These are phyloP conservation scores for Choricystis sp. DNA, from an alignment of 139 green algal species.

Conservation along the genomic window DNA sequence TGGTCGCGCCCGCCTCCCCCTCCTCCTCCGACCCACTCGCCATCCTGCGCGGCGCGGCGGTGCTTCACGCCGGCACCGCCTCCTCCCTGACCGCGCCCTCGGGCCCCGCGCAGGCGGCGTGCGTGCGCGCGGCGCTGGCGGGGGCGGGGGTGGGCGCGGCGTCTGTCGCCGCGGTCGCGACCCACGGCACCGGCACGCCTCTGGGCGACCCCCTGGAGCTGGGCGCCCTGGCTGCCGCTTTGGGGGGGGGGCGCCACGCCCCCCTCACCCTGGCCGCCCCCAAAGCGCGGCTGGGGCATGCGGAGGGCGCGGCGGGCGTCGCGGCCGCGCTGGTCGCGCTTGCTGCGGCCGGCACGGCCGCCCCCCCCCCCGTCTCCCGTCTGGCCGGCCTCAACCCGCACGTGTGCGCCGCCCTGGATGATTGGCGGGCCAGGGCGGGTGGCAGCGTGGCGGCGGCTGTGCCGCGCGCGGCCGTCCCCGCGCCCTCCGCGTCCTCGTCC, in stretches of 20 bases:
- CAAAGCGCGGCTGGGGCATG: conserved; percentile 73
- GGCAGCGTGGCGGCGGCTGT: too few species aligned
- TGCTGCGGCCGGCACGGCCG: neutral
- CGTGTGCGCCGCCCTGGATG: conserved; percentile 23
- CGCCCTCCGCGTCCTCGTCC: neutral
- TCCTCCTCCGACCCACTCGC: conserved; percentile 4
- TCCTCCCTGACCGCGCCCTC: conserved; percentile 67
- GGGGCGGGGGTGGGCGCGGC: conserved; percentile 5
- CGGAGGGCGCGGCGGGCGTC: conserved; percentile 59
- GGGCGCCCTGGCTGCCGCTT: conserved; percentile 26
- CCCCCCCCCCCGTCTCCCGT: conserved; percentile 30
- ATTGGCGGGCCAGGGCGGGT: too few species aligned
- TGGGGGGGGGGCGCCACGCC: neutral
- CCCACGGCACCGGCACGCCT: conserved; percentile 66
- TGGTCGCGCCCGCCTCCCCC: conserved; percentile 2
- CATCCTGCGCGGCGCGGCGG: conserved; percentile 20
- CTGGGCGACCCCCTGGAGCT: conserved; percentile 72
- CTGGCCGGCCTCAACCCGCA: conserved; percentile 40
- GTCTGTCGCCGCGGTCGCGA: conserved; percentile 24
- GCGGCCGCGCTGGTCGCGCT: conserved; percentile 42
- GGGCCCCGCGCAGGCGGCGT: conserved; percentile 57
- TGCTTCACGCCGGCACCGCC: conserved; percentile 70
- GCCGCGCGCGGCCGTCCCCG: too few species aligned
- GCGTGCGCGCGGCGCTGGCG: conserved; percentile 35
- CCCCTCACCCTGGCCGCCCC: conserved; percentile 29